Conservation (phyloP, 1,284 basidiomycete genomes). For the Marasmius tenuissimus region DNA sequence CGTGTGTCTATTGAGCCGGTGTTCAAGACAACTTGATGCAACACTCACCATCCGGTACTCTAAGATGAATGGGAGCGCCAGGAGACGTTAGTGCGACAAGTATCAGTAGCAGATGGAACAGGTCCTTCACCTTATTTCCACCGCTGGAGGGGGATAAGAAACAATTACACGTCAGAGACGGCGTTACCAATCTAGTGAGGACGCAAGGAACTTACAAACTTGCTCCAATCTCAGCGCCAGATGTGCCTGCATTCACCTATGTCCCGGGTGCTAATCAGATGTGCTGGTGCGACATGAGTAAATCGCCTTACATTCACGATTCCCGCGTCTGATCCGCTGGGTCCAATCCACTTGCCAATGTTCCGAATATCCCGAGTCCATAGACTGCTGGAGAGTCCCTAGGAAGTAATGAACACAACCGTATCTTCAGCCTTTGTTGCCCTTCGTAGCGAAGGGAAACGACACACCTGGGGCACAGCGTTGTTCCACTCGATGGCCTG, state of each 20-base stretch:
- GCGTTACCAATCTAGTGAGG: neutral
- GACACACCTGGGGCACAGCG: slow-evolving; percentile 71
- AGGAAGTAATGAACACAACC: slow-evolving; percentile 13
- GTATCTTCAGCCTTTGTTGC: no score
- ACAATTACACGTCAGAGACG: slow-evolving; percentile 6
- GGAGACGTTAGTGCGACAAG: slow-evolving; percentile 12
- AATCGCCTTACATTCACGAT: slow-evolving; percentile 71
- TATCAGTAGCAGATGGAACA: neutral
- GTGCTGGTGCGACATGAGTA: neutral
- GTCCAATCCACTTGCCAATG: slow-evolving; percentile 91
- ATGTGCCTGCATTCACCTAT: slow-evolving; percentile 89
- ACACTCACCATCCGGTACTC: slow-evolving; percentile 77
- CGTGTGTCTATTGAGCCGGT: slow-evolving; percentile 6
- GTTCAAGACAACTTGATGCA: slow-evolving; percentile 12
- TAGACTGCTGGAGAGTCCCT: slow-evolving; percentile 86
- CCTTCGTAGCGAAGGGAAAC: neutral
- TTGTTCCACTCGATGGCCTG: slow-evolving; percentile 95
- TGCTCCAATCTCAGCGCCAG: slow-evolving; percentile 86
- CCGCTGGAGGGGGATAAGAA: slow-evolving; percentile 63
- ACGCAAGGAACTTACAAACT: slow-evolving; percentile 12
- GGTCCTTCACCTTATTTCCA: slow-evolving; percentile 76
- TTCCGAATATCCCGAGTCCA: slow-evolving; percentile 86
- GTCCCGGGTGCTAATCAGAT: neutral
- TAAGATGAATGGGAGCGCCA: slow-evolving; percentile 27
- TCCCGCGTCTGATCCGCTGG: slow-evolving; percentile 81